Conservation (phyloP, 1,284 basidiomycete species). For the Melampsora americana region DNA sequence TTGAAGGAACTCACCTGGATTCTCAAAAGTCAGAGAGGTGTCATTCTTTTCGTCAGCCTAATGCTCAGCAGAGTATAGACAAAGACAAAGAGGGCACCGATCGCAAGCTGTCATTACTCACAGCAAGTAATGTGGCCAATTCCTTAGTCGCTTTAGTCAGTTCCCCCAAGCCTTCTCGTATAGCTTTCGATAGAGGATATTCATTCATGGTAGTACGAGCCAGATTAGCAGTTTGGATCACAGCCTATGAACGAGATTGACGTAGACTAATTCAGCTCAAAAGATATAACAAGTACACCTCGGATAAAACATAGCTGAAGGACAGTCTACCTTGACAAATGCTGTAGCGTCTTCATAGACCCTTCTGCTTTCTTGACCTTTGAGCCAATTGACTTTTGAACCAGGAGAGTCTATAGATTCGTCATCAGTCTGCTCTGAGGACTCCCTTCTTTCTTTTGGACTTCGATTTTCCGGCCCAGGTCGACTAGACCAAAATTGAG, state of each 20-base stretch:
- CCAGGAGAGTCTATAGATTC: background rate
- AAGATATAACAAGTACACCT: constrained; percentile 51
- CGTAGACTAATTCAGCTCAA: constrained; percentile 50
- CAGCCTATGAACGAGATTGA: constrained; percentile 53
- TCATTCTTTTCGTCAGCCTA: background rate
- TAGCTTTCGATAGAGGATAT: constrained; percentile 50
- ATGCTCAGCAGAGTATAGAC: background rate
- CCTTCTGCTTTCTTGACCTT: constrained; percentile 16
- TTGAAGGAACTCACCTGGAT: constrained; percentile 37
- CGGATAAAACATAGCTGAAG: constrained; percentile 47
- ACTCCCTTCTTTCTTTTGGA: background rate
- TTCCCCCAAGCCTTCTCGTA: constrained; percentile 53
- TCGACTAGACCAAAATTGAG: constrained; percentile 2
- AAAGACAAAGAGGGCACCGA: background rate
- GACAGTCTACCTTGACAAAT: constrained; percentile 30
- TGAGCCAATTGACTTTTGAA: background rate
- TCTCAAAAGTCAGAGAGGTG: background rate
- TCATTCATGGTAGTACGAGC: constrained; percentile 55
- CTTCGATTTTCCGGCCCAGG: background rate
- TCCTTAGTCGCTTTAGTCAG: constrained; percentile 58
- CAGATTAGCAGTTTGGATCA: constrained; percentile 56
- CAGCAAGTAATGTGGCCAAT: constrained; percentile 56
- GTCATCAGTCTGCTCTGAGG: background rate
- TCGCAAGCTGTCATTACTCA: constrained; percentile 37
- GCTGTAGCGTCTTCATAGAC: constrained; percentile 41